These are phyloP conservation scores for Pleurotus tuoliensis DNA, from an alignment of 768 basidiomycete genomes.

Conservation along the genomic window DNA sequence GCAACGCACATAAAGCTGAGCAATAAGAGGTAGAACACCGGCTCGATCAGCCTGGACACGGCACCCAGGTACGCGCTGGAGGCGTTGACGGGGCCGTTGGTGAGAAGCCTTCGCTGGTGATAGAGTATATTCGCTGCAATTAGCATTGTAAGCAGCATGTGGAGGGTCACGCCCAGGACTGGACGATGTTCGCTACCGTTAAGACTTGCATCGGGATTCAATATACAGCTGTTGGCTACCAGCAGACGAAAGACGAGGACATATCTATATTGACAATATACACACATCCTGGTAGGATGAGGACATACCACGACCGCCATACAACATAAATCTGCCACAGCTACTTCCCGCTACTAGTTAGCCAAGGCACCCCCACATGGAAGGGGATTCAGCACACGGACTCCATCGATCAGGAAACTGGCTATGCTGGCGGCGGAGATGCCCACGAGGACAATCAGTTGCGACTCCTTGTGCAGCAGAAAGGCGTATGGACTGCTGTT, in stretches of 20 bases:
- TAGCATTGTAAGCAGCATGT: background rate
- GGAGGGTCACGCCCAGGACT: background rate
- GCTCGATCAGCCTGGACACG: background rate
- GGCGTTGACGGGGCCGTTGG: background rate
- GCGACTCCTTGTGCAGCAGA: background rate
- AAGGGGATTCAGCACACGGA: background rate
- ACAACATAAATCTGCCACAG: background rate
- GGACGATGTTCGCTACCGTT: background rate
- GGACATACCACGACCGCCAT: background rate
- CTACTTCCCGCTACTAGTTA: background rate
- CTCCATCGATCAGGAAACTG: background rate
- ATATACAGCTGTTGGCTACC: no score
- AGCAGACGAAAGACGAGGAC: background rate
- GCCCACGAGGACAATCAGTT: background rate
- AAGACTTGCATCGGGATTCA: background rate
- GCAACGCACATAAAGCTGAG: no score
- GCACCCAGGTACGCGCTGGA: background rate
- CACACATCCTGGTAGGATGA: background rate
- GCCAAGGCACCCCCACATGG: no score
- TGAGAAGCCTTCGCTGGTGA: background rate
- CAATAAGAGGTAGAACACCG: no score
- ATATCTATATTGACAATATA: background rate
- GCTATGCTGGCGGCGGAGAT: background rate
- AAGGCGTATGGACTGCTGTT: background rate
- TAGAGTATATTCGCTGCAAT: background rate